phyloP scores from a whole-genome alignment of 768 basidiomycete genomes.

The Leccinum incarnatum region DNA sequence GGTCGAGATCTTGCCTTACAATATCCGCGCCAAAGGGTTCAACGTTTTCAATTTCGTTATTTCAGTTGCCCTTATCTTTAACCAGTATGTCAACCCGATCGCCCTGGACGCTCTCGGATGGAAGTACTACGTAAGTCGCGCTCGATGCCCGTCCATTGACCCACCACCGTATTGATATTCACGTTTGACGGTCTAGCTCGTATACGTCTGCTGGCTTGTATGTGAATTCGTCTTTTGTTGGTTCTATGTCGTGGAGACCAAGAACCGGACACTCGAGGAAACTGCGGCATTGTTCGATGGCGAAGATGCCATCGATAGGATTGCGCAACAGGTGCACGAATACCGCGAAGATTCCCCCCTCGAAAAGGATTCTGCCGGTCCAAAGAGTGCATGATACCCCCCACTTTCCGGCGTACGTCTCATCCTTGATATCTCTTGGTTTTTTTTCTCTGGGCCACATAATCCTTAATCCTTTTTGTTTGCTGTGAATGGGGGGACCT shows the following conservation, averaged over 20 bases:
- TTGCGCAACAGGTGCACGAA: slow-evolving; percentile 29
- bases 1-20: slow-evolving; percentile 83
- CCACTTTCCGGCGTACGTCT: neutral
- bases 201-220: slow-evolving; percentile 69
- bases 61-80: slow-evolving; percentile 81
- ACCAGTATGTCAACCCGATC: slow-evolving; percentile 85
- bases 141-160: neutral
- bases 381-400: slow-evolving; percentile 6
- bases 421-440: neutral
- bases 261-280: slow-evolving; percentile 72
- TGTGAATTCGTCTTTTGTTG: slow-evolving; percentile 65
- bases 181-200: slow-evolving; percentile 38
- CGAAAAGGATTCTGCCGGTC: slow-evolving; percentile 20
- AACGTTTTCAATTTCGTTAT: slow-evolving; percentile 77
- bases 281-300: slow-evolving; percentile 82
- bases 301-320: slow-evolving; percentile 44
- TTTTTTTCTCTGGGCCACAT: neutral
- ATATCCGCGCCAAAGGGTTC: slow-evolving; percentile 83
- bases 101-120: slow-evolving; percentile 61
- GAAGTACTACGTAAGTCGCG: slow-evolving; percentile 66
- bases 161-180: neutral
- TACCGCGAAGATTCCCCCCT: slow-evolving; percentile 9
- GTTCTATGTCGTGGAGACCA: slow-evolving; percentile 71
- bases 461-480: neutral
- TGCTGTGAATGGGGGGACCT: neutral